phyloP scores from a whole-genome alignment of 2,329 filamentous ascomycete species.

The Neodidymelliopsis sp. region DNA sequence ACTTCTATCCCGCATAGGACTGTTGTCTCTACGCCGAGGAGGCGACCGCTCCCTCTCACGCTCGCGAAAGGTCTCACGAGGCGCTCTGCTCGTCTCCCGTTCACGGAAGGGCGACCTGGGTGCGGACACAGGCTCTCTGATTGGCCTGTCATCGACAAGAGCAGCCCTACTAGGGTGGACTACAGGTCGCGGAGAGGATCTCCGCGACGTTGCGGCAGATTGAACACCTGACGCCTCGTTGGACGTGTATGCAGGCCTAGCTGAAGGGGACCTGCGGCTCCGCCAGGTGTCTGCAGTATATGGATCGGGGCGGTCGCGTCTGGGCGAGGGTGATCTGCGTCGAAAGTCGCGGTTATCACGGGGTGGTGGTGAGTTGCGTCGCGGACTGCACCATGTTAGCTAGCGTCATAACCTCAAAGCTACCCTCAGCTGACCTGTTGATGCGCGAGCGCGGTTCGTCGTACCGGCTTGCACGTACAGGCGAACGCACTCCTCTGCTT shows the following conservation, averaged over 20 bases:
- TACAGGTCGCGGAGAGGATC: constrained; percentile 64
- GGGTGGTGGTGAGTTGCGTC: constrained; percentile 53
- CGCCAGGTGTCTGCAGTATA: constrained; percentile 60
- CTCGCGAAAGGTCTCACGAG: constrained; percentile 31
- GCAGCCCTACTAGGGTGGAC: constrained; percentile 62
- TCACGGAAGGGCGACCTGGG: constrained; percentile 47
- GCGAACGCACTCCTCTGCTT: constrained; percentile 56
- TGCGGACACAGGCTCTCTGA: constrained; percentile 42
- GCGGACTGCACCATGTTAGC: constrained; percentile 34
- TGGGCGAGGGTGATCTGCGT: constrained; percentile 62
- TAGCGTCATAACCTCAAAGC: too few relatives aligned
- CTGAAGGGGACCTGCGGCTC: constrained; percentile 61
- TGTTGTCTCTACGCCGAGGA: constrained; percentile 47
- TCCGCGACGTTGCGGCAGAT: constrained; percentile 65
- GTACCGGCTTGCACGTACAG: constrained; percentile 51
- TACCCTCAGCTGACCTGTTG: constrained; percentile 36
- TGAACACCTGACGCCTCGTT: constrained; percentile 61
- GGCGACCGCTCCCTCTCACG: constrained; percentile 44
- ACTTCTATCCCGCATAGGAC: constrained; percentile 36
- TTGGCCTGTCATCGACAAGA: constrained; percentile 40
- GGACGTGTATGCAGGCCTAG: constrained; percentile 47
- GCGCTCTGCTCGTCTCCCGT: constrained; percentile 34
- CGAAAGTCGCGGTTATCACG: constrained; percentile 57
- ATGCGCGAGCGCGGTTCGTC: constrained; percentile 55
- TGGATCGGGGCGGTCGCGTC: constrained; percentile 58